These are phyloP conservation scores for Bocquillonia castaneifolia DNA, from an alignment of 441 rosid genomes.

Conservation along the genomic window DNA sequence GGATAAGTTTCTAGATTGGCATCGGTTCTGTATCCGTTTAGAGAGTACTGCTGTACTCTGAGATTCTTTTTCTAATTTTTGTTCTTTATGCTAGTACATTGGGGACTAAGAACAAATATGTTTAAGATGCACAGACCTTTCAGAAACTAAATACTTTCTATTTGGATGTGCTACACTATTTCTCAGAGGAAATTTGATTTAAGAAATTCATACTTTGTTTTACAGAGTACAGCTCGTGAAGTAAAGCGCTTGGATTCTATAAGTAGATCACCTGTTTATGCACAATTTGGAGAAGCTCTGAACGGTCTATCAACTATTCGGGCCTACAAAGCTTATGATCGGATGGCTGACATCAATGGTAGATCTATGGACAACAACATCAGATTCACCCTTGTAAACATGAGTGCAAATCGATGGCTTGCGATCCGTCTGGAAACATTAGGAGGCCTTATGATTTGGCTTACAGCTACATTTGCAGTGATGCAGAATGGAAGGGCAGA, in stretches of 20 bases:
- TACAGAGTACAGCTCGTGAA: slow-evolving; percentile 88
- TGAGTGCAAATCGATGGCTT: slow-evolving; percentile 87
- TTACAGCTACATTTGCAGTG: slow-evolving; percentile 84
- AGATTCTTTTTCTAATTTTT: neutral
- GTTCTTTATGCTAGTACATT: neutral
- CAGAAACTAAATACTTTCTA: neutral
- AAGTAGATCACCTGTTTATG: slow-evolving; percentile 90
- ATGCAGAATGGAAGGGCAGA: slow-evolving; percentile 64
- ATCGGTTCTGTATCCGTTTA: neutral
- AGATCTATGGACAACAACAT: slow-evolving; percentile 88
- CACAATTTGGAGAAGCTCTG: slow-evolving; percentile 93
- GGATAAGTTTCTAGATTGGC: neutral
- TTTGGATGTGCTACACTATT: neutral
- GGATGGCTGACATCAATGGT: slow-evolving; percentile 73
- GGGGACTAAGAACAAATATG: neutral
- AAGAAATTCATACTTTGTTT: slow-evolving; percentile 11
- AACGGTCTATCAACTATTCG: slow-evolving; percentile 86
- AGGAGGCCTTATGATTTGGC: slow-evolving; percentile 95
- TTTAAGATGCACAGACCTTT: neutral
- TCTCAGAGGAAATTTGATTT: neutral
- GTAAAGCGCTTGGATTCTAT: slow-evolving; percentile 90
- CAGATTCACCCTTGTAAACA: slow-evolving; percentile 76
- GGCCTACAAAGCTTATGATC: slow-evolving; percentile 87
- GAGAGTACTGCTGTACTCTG: neutral
- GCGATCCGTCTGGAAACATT: slow-evolving; percentile 71